These are phyloP conservation scores for Mortierella sp. DNA, from an alignment of 371 early-diverging fungal species.

Conservation along the genomic window DNA sequence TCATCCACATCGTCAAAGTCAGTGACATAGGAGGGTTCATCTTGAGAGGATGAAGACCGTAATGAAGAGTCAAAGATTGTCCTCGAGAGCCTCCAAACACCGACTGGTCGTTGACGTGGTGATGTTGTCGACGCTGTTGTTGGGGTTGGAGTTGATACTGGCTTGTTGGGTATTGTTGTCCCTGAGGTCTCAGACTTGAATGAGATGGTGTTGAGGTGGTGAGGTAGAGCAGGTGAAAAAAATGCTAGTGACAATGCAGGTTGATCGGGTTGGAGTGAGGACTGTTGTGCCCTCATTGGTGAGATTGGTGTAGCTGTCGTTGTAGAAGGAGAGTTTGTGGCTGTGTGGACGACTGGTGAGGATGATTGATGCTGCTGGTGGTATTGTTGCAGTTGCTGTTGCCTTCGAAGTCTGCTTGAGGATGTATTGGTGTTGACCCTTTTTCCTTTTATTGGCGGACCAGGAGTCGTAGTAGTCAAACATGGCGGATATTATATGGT, in stretches of 20 bases:
- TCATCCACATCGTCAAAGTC: conserved; percentile 41
- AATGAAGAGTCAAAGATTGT: conserved; percentile 25
- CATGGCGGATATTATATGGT: conserved; percentile 12
- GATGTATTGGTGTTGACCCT: conserved; percentile 4
- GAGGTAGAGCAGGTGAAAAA: conserved; percentile 19
- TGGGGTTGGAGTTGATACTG: background rate
- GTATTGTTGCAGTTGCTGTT: conserved; percentile 1
- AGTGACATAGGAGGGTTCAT: conserved; percentile 5
- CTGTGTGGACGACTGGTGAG: background rate
- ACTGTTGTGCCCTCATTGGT: background rate
- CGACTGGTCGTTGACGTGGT: background rate
- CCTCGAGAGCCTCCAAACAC: conserved; percentile 28
- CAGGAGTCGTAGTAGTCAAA: conserved; percentile 50
- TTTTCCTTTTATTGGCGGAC: conserved; percentile 44
- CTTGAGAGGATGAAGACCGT: background rate
- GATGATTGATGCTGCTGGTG: conserved; percentile 1
- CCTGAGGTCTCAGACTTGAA: background rate
- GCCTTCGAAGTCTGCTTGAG: conserved; percentile 18
- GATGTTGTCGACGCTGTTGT: background rate
- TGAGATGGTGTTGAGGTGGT: background rate
- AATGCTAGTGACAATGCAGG: background rate
- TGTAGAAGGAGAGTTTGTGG: background rate
- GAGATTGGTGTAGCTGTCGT: background rate
- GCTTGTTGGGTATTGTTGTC: background rate
- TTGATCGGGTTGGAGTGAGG: background rate